Evolutionary conservation across 805 yeast genomes (phyloP), one percentile per base, ranked within the genome.

Genomic region (Priceomyces medius): DNA sequence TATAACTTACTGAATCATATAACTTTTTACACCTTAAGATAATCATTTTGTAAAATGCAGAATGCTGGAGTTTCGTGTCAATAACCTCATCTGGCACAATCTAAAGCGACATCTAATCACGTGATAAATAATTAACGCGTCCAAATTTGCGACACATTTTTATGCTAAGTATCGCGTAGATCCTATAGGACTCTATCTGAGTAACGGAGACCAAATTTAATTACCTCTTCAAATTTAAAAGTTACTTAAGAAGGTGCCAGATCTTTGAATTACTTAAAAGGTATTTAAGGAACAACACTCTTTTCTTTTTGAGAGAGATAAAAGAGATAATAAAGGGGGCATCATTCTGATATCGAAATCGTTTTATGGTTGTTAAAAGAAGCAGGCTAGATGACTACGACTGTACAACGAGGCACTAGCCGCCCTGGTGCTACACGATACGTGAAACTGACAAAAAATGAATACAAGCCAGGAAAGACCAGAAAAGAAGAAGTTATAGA

Each of bases 361-460:
- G 29, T 26, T 26, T 26, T 21, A 20, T 32, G 20, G 28, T 23
- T 7, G 4, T 14, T 8, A 21, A 8, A 20, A 12, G 13, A 14
- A 31, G 34, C 12, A 31, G 24, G n/a, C 20, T 38, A 38, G 23
- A 38, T 38, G 41, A 14, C 41, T 7, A 31, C 24, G 12, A 38
- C 31, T 18, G 19, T 24, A 31, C 31, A 32, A 13, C 14, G 27
- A 29, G 32, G 23, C 10, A 73, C 66, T 51, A 68, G 67, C 42
- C 81, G 83, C 18, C 75, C 79, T 4, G 59, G 71, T 2, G 62
- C 80, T 10, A 83, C 83, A 7, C 64, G 83, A 40, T 77, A 59
- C 49, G 81, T 76, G 36, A 75, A 72, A 58, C 54, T 56, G 20
- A 50, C 57, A 37, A 52, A 47, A 37, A 43, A 57, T 1, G 53